Base-by-base conservation (phyloP, 2,329 filamentous ascomycete species). In the Colletotrichum eleusines region DNA sequence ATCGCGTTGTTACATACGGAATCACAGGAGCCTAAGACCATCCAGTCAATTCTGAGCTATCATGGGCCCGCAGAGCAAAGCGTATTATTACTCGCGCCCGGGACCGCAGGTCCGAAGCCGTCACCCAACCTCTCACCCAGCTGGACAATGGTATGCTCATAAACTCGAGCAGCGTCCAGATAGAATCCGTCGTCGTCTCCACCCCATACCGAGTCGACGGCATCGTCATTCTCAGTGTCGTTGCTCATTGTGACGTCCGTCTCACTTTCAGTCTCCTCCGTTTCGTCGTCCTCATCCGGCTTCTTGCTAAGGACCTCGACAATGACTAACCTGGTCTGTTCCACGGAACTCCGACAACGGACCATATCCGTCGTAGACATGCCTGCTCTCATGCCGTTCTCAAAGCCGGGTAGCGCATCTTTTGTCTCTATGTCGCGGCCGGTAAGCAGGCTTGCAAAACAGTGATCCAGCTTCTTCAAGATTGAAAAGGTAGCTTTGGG, bases 281-380 rank as follows among this genome's bases (percentile, higher is more conserved):
- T 80, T 11, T 82, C 81, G 2, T 74, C 76, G 5, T 75, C 76
- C 1, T 76, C 77, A 1, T 80, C 80, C n/a, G 72, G 72, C 55
- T 79, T 78, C 35, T 78, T 74, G 71, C 86, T 88, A 84, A 94
- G 87, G 20, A 90, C 87, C 70, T 93, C 90, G 1, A 94, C 88
- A 68, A 95, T 89, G 6, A 89, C 80, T 9, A 94, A 82, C 33
- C 95, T 86, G 20, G 92, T 93, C 74, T 91, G 88, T 77, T 97
- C 93, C 0, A 94, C 92, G 38, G 97, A 83, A 76, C 93, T 93
- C 77, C 93, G 92, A 73, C 95, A 92, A 50, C 95, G 88, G 9
- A 98, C 94, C 86, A 96, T 97, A 79, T 98, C 94, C 0, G 93
- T 95, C 23, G 81, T 84, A 1, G 90, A 94, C 84, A 93, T 91